Base-by-base conservation (phyloP, 306 rosid genomes). In the Corylus avellana region DNA sequence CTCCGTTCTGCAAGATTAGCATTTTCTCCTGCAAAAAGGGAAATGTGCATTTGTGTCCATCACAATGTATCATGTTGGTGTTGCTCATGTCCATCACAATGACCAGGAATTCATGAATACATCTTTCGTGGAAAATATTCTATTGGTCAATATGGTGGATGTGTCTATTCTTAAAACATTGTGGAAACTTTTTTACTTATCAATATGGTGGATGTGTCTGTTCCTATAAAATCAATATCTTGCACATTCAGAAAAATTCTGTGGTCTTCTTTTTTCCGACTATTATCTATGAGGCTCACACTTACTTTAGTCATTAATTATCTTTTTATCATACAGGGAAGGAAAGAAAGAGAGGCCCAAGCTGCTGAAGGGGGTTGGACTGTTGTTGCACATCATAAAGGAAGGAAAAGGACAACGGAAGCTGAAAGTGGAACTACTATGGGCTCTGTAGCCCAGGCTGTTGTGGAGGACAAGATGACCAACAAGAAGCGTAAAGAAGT, bases 321-420 rank as follows among this genome's bases (percentile, higher is more conserved):
- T 77, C 27, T 53, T 84, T 74, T 50, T 84, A 20, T 73, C 63
- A 42, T 84, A 70, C 93, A 94, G 98, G 93, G 91, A 84, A 88
- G 74, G 75, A 86, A 85, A 82, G 93, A 86, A 79, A 90, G 85
- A 84, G 93, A 94, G 82, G 92, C 88, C 57, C 89, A 13, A 71
- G 90, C 85, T 56, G 93, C 92, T 35, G 97, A 92, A 37, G 97
- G 91, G 49, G 98, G 98, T 63, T 94, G 97, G 97, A 91, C 97
- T 0, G 93, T 94, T 68, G 97, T 92, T 71, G 87, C 80, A 32
- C 97, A 92, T 83, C 96, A 92, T 57, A 94, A 88, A 77, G 98
- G 98, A 77, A 87, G 98, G 87, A 94, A 94, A 86, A 94, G 91
- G 87, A 91, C 97, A n/a, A 89, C 87, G 0, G 97, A 92, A 42